These are phyloP conservation scores for Lachnellula subtilissima DNA, from an alignment of 2,329 filamentous ascomycete species.

Conservation along the genomic window DNA sequence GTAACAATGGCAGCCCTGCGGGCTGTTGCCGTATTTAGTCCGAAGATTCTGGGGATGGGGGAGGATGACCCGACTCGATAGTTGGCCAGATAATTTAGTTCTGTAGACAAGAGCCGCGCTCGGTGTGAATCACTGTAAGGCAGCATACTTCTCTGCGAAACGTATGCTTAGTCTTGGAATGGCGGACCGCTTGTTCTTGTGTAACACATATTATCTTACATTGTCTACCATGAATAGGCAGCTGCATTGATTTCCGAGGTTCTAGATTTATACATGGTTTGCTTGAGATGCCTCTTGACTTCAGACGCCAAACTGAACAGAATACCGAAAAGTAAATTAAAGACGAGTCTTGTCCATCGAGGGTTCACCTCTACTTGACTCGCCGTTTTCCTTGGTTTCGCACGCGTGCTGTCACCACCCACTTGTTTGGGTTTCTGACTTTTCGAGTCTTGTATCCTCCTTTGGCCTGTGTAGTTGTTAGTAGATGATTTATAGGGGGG, in stretches of 20 bases:
- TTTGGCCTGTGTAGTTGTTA: slow-evolving; percentile 55
- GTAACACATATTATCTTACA: slow-evolving; percentile 5
- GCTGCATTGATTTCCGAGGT: background rate
- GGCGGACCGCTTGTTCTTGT: background rate
- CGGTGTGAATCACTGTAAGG: background rate
- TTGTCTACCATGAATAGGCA: background rate
- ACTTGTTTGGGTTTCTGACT: slow-evolving; percentile 86
- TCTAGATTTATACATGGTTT: slow-evolving; percentile 6
- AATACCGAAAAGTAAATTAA: background rate
- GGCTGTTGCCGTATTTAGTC: background rate
- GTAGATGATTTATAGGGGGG: slow-evolving; percentile 8
- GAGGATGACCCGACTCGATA: background rate
- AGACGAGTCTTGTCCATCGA: background rate
- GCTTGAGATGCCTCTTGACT: background rate
- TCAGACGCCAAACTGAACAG: background rate
- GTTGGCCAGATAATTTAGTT: background rate
- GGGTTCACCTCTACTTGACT: slow-evolving; percentile 47
- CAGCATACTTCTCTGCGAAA: background rate
- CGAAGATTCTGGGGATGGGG: background rate
- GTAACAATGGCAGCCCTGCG: background rate
- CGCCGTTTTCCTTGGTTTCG: slow-evolving; percentile 90
- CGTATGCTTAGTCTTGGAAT: background rate
- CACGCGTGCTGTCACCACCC: slow-evolving; percentile 75
- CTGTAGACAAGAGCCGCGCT: background rate
- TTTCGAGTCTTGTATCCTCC: slow-evolving; percentile 87